Evolutionary conservation across 495 filamentous ascomycete species (phyloP), one percentile per base, ranked within the genome.

Genomic region (Antarctomyces pellizariae): DNA sequence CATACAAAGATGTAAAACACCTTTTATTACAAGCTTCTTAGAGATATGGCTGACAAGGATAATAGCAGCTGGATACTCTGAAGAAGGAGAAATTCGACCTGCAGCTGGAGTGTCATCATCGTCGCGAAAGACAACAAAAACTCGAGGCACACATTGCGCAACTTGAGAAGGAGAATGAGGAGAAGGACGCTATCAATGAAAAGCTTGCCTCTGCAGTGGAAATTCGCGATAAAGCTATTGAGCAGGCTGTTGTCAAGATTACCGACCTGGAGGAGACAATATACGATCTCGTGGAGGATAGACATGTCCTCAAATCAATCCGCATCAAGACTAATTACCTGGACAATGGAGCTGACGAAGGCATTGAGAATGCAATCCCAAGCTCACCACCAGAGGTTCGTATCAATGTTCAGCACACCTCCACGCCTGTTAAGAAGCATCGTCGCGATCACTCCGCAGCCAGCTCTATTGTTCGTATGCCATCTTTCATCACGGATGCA

Each of bases 81-180:
- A 70, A 72, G 41, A 89, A 89, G 39, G 64, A 84, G 41, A 86
- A 90, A 38, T 93, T 90, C 41, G 75, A 83, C 41, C 54, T 93
- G 31, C 90, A 90, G 46, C 54, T 91, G 25, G 75, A 84, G 34
- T 55, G 91, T 1, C 75, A 64, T 38, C 75, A 91, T 36, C 59
- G 71, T 25, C 65, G 77, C 14, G 51, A 67, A 40, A 49, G 48
- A 26, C 57, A 63, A 37, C 47, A 45, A 9, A 31, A 32, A 3
- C 37, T 82, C 21, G 62, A 75, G 24, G 57, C 55, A 29, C 56
- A 75, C 10, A 57, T 65, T 30, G 49, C 38, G 3, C 47, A 63
- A 25, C 53, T 64, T 25, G 49, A 54, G 10, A 54, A 64, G 25
- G 54, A 61, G 37, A 44, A 65, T 41, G 32, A 47, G 32, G 33